These are phyloP conservation scores for Cercospora citrullina DNA, from an alignment of 2,329 filamentous ascomycete species.

Conservation along the genomic window DNA sequence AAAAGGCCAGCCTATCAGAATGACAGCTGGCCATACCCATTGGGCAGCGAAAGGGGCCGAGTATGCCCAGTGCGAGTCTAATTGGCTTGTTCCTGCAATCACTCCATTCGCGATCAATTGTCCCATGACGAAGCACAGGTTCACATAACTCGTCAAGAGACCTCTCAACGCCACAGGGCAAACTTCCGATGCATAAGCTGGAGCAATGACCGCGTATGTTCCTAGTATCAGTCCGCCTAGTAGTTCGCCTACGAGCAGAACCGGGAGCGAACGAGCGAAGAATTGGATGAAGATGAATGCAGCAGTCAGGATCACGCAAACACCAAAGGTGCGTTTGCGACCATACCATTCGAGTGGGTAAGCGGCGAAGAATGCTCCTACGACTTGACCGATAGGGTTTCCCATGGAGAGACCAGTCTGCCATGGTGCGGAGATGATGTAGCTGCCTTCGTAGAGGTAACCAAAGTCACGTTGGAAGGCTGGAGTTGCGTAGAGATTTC, in stretches of 20 bases:
- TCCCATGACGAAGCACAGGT: constrained; percentile 63
- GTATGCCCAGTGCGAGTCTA: constrained; percentile 45
- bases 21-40: constrained; percentile 45
- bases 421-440: constrained; percentile 43
- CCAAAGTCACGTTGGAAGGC: constrained; percentile 61
- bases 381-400: constrained; percentile 58
- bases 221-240: constrained; percentile 63
- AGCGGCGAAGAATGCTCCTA: constrained; percentile 51
- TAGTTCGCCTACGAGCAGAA: constrained; percentile 62
- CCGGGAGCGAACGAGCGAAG: constrained; percentile 57
- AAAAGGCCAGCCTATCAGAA: constrained; percentile 42
- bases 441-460: constrained; percentile 47
- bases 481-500: constrained; percentile 61
- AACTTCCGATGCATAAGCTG: constrained; percentile 51
- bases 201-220: constrained; percentile 57
- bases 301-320: constrained; percentile 43
- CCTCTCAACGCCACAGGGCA: constrained; percentile 60
- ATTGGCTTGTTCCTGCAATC: constrained; percentile 38
- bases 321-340: constrained; percentile 36
- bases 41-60: constrained; percentile 49
- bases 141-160: constrained; percentile 60
- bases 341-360: constrained; percentile 40
- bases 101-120: constrained; percentile 55
- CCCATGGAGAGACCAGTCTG: constrained; percentile 50
- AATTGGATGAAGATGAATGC: constrained; percentile 63